phyloP scores from a whole-genome alignment of 192 early-diverging fungal species.

The Linnemannia schmuckeri region DNA sequence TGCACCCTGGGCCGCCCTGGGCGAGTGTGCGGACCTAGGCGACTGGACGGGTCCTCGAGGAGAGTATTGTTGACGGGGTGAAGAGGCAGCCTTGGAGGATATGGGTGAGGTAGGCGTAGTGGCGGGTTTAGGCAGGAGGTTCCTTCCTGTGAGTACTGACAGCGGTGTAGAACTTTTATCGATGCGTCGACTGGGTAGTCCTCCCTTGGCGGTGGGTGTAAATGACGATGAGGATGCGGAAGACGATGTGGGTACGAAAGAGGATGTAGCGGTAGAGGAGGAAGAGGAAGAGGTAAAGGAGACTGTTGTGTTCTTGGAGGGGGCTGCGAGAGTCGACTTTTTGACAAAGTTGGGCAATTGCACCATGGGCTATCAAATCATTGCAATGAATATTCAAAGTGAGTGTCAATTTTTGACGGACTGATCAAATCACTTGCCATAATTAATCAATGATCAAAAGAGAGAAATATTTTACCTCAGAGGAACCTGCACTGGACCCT shows the following conservation, averaged over 20 bases:
- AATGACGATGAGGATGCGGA: neutral
- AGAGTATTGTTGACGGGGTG: neutral
- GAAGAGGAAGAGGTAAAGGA: neutral
- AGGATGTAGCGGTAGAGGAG: neutral
- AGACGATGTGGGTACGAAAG: neutral
- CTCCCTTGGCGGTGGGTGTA: neutral
- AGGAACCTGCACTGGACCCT: neutral
- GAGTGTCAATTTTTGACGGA: too few relatives aligned
- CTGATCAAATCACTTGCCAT: too few relatives aligned
- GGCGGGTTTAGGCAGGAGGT: neutral
- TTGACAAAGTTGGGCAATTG: conserved; percentile 17
- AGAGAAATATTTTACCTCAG: neutral
- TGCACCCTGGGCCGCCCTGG: neutral
- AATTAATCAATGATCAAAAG: too few relatives aligned
- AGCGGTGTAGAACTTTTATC: neutral
- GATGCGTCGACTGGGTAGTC: neutral
- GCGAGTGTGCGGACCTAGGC: neutral
- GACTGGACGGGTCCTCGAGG: neutral
- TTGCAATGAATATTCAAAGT: neutral
- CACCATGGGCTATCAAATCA: neutral
- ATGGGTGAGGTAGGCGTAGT: neutral
- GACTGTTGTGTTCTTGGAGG: neutral
- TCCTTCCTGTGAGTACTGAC: neutral
- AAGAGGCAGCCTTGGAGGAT: neutral
- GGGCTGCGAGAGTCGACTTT: neutral